Percentiles rank a stretch among this genome's conserved stretches.
phyloP scores from a whole-genome alignment of 2,329 filamentous ascomycete genomes.

The Xylaria sp. region DNA sequence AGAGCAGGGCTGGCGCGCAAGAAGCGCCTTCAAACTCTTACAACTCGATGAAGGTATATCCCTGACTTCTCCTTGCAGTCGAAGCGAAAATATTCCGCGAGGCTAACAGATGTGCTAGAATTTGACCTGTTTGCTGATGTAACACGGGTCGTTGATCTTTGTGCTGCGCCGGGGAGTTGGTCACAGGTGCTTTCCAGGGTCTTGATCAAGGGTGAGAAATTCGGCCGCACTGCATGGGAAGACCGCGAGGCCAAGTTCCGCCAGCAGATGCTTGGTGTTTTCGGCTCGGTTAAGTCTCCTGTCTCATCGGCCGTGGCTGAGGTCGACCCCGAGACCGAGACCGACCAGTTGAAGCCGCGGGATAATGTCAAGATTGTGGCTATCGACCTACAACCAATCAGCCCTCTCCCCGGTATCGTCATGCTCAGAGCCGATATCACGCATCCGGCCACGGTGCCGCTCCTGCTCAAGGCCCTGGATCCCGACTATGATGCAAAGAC shows the following conservation, averaged over 20 bases:
- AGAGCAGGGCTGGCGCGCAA: constrained; percentile 97
- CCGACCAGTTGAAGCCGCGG: constrained; percentile 57
- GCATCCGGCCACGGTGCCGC: constrained; percentile 91
- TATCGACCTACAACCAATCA: constrained; percentile 96
- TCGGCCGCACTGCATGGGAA: constrained; percentile 87
- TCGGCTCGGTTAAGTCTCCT: constrained; percentile 51
- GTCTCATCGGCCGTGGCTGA: constrained; percentile 42
- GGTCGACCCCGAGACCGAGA: constrained; percentile 36
- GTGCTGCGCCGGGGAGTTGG: constrained; percentile 96
- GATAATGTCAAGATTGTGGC: constrained; percentile 91
- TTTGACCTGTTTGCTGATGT: constrained; percentile 94
- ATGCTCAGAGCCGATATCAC: constrained; percentile 96
- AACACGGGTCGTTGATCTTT: constrained; percentile 93
- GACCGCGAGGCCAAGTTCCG: constrained; percentile 78
- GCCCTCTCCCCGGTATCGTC: constrained; percentile 89
- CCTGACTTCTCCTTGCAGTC: constrained; percentile 13
- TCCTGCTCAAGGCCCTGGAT: constrained; percentile 86
- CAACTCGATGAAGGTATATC: constrained; percentile 84
- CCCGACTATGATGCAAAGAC: constrained; percentile 68
- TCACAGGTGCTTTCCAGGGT: constrained; percentile 95
- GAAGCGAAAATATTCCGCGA: constrained; percentile 13
- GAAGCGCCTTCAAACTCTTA: constrained; percentile 95
- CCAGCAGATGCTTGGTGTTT: constrained; percentile 68
- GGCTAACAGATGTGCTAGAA: constrained; percentile 61
- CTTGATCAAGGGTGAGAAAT: constrained; percentile 91